A percentile compares a stretch with the other conserved stretches of the same genome.
phyloP scores from a whole-genome alignment of 2,329 filamentous ascomycete genomes.

The Aotearoamyces nothofagi region DNA sequence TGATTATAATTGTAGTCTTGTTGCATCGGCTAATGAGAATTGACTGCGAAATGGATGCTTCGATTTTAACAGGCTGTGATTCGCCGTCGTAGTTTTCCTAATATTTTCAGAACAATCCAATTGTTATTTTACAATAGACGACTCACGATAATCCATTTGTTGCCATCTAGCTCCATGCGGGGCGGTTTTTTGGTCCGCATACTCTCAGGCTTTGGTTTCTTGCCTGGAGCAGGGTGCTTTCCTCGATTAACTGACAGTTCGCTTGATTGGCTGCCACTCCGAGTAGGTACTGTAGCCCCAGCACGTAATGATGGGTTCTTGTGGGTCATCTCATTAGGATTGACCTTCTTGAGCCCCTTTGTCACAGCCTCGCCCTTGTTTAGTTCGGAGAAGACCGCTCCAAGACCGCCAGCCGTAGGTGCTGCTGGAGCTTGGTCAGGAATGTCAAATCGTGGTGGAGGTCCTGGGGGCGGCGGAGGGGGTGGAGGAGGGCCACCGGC shows the following conservation, averaged over 20 bases:
- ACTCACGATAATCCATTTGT: conserved; percentile 80
- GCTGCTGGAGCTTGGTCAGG: conserved; percentile 30
- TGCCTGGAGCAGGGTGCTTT: conserved; percentile 78
- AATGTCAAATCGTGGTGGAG: conserved; percentile 49
- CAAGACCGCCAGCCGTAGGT: conserved; percentile 45
- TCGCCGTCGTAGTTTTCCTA: conserved; percentile 85
- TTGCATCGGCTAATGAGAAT: conserved; percentile 86
- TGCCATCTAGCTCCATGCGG: conserved; percentile 66
- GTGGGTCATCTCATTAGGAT: conserved; percentile 93
- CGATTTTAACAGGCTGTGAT: conserved; percentile 58
- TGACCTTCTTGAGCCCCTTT: conserved; percentile 78
- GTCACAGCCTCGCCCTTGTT: conserved; percentile 87
- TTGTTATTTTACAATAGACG: too few species aligned
- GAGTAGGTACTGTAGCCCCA: conserved; percentile 49
- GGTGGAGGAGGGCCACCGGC: conserved; percentile 44
- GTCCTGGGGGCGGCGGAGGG: conserved; percentile 56
- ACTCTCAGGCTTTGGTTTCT: conserved; percentile 74
- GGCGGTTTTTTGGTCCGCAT: conserved; percentile 74
- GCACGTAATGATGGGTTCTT: conserved; percentile 85
- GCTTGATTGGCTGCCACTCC: conserved; percentile 34
- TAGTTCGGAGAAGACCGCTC: conserved; percentile 80
- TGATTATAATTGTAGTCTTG: conserved; percentile 78
- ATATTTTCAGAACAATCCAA: background rate
- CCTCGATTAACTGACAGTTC: conserved; percentile 37
- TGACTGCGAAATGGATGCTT: conserved; percentile 72